These are phyloP conservation scores for Akanthomyces dipterigenus DNA, from an alignment of 2,329 filamentous ascomycete species.

Conservation along the genomic window DNA sequence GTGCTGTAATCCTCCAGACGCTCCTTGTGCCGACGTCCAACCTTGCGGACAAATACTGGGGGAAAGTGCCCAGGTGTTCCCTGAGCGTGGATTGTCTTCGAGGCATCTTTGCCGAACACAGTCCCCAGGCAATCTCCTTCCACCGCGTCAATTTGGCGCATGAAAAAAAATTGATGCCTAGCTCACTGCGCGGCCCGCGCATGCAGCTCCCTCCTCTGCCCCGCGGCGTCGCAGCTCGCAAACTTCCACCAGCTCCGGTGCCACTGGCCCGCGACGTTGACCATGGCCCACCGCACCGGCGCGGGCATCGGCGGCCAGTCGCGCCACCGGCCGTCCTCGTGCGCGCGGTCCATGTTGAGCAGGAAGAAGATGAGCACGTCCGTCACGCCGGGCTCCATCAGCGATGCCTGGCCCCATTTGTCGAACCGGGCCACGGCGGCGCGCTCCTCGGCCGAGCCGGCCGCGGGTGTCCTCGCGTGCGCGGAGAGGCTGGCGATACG, in stretches of 20 bases:
- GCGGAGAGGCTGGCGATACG: constrained; percentile 38
- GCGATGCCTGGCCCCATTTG: constrained; percentile 48
- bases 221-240: constrained; percentile 30
- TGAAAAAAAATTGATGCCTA: too few species aligned
- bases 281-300: constrained; percentile 39
- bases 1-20: too few species aligned
- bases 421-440: constrained; percentile 41
- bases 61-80: too few species aligned
- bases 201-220: background rate
- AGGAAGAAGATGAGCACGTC: constrained; percentile 40
- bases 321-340: constrained; percentile 4
- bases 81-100: too few species aligned
- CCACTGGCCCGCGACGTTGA: constrained; percentile 44
- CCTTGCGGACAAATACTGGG: too few species aligned
- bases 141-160: too few species aligned
- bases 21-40: too few species aligned
- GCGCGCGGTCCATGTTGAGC: constrained; percentile 19
- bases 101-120: too few species aligned
- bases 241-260: constrained; percentile 52
- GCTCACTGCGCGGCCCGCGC: too few species aligned
- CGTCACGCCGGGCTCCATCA: constrained; percentile 46
- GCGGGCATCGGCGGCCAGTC: constrained; percentile 8
- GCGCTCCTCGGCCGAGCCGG: constrained; percentile 33
- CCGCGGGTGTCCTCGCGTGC: constrained; percentile 39
- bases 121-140: too few species aligned